Percentiles rank a stretch among this genome's conserved stretches.
These are phyloP conservation scores for Ophiostoma australiae DNA, from an alignment of 2,329 filamentous ascomycete genomes.

Conservation along the genomic window DNA sequence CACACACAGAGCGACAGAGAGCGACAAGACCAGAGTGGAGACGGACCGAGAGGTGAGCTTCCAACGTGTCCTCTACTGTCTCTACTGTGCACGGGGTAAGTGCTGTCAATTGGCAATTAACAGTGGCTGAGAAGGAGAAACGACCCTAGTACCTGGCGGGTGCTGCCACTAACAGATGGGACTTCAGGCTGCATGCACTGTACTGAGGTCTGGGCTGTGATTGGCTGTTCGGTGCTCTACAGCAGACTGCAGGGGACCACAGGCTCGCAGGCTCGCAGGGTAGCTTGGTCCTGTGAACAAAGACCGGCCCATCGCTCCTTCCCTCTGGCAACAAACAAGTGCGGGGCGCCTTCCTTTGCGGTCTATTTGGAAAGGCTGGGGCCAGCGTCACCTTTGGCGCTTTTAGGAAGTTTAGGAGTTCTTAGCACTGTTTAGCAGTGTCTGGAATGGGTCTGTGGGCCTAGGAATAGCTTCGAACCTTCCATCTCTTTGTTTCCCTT, in stretches of 20 bases:
- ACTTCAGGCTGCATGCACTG: slow-evolving; percentile 18
- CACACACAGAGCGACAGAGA: background rate
- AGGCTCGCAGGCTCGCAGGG: too few relatives aligned
- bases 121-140: background rate
- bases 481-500: slow-evolving; percentile 21
- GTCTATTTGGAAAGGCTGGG: slow-evolving; percentile 21
- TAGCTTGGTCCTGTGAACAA: slow-evolving; percentile 15
- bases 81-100: background rate
- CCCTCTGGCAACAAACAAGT: slow-evolving; percentile 15
- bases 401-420: background rate
- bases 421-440: background rate
- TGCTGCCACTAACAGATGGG: slow-evolving; percentile 5
- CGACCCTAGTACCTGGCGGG: slow-evolving; percentile 15
- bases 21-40: slow-evolving; percentile 17
- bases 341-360: slow-evolving; percentile 23
- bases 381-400: slow-evolving; percentile 10
- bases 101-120: background rate
- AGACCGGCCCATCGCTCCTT: background rate
- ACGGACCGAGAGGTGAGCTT: slow-evolving; percentile 14
- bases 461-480: slow-evolving; percentile 28
- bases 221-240: background rate
- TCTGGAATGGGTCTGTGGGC: slow-evolving; percentile 16
- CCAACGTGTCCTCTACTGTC: slow-evolving; percentile 31
- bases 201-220: background rate
- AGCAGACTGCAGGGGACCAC: background rate